Evolutionary conservation across 768 basidiomycete genomes (phyloP), one percentile per base, ranked within the genome.

Genomic region (Leccinum rimulosum): DNA sequence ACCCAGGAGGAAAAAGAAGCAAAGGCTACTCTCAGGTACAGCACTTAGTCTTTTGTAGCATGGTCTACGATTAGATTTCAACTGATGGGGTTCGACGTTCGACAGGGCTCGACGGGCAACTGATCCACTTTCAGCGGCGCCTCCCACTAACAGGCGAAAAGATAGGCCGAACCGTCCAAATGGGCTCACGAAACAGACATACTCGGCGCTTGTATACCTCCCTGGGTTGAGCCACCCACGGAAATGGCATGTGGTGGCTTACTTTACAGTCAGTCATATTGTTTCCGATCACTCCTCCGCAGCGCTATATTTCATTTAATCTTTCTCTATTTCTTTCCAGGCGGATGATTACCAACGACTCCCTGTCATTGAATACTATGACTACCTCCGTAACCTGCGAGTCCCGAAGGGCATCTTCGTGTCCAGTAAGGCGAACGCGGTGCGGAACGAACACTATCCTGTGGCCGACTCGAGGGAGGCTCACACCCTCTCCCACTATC

Each of bases 201-300:
- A 91, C 68, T 91, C 89, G 8, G 89, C 89, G 30, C 83, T 85
- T 40, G 88, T 90, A 49, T 79, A 85, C 68, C 76, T 86, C 59
- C 86, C 84, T 40, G 85, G 83, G 52, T 75, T 80, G 40, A 76
- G 75, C 56, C 80, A 80, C 54, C 80, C 81, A 30, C 81, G 84
- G 47, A 90, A 90, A 80, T 92, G 89, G 89, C 89, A 92, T 74
- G 81, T 91, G 52, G 89, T 90, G 58, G 88, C 89, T 50, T 91
- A 91, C 76, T 91, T 91, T 73, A 83, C 84, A 73, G 88, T 90
- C 68, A 69, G 82, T 66, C 54, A 51, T 48, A 59, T 40, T 48
- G 30, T 50, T 50, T 55, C 28, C 12, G 50, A 30, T 58, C 50
- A 56, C 28, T 14, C 17, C 4, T 22, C 52, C 31, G 25, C 6